These are phyloP conservation scores for Ophiostoma fasciatum DNA, from an alignment of 2,329 filamentous ascomycete genomes.

Conservation along the genomic window DNA sequence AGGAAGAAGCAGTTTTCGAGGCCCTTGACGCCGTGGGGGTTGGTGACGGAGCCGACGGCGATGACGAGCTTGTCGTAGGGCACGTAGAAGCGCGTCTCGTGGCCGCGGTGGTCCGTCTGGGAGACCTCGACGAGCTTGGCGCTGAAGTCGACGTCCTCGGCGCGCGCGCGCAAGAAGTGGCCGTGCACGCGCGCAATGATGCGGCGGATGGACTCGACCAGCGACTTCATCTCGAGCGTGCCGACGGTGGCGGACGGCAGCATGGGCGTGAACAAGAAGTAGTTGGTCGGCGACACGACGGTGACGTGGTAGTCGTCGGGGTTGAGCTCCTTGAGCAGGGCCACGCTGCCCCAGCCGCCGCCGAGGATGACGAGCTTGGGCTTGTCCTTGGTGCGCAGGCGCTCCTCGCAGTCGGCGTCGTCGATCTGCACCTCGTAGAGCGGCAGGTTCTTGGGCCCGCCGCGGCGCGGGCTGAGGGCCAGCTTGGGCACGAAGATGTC, in stretches of 20 bases:
- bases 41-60: conserved; percentile 81
- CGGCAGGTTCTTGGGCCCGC: conserved; percentile 89
- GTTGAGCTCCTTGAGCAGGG: conserved; percentile 77
- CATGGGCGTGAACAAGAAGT: conserved; percentile 98
- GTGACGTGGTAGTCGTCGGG: conserved; percentile 92
- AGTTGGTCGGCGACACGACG: conserved; percentile 85
- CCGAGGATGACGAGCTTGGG: conserved; percentile 85
- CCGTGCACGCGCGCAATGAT: conserved; percentile 67
- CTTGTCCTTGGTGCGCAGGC: conserved; percentile 64
- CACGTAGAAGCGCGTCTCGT: conserved; percentile 75
- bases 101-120: conserved; percentile 53
- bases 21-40: conserved; percentile 89
- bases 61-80: conserved; percentile 96
- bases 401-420: conserved; percentile 74
- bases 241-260: conserved; percentile 92
- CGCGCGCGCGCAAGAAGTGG: conserved; percentile 78
- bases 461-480: conserved; percentile 64
- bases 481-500: conserved; percentile 77
- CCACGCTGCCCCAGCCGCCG: conserved; percentile 89
- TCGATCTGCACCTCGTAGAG: conserved; percentile 80
- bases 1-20: conserved; percentile 89
- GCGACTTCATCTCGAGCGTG: conserved; percentile 75
- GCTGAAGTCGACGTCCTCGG: conserved; percentile 82
- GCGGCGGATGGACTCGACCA: conserved; percentile 83
- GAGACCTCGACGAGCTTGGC: conserved; percentile 81